phyloP scores from a whole-genome alignment of 306 rosid genomes.

The Begonia loranthoides region DNA sequence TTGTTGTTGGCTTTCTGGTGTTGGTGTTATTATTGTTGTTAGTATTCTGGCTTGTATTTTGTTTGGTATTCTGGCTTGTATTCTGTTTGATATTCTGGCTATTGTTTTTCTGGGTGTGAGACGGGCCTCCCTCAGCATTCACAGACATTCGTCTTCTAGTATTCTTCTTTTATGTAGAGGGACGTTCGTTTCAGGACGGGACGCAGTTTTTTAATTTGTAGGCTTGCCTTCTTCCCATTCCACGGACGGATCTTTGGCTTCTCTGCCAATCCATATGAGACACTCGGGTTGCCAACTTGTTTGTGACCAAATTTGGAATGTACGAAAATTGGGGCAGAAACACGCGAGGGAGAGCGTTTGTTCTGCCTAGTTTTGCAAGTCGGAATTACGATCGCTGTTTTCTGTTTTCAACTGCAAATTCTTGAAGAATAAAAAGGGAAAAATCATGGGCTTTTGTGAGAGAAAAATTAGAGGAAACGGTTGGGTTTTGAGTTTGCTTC shows the following conservation, averaged over 20 bases:
- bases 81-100: no score
- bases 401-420: no score
- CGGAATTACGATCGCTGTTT: no score
- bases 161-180: no score
- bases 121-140: no score
- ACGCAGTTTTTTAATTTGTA: conserved; percentile 31
- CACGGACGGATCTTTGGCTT: conserved; percentile 18
- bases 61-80: no score
- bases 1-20: no score
- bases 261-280: conserved; percentile 29
- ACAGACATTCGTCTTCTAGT: no score
- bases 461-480: background rate
- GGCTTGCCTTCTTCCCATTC: conserved; percentile 51
- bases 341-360: background rate
- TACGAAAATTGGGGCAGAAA: background rate
- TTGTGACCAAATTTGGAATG: conserved; percentile 28
- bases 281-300: conserved; percentile 32
- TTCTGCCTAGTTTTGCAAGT: background rate
- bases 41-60: no score
- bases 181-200: no score
- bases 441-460: background rate
- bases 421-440: background rate
- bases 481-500: background rate
- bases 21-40: no score
- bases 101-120: no score